Evolutionary conservation across 306 rosid genomes (phyloP).

Genomic region (Notholithocarpus densiflorus): DNA sequence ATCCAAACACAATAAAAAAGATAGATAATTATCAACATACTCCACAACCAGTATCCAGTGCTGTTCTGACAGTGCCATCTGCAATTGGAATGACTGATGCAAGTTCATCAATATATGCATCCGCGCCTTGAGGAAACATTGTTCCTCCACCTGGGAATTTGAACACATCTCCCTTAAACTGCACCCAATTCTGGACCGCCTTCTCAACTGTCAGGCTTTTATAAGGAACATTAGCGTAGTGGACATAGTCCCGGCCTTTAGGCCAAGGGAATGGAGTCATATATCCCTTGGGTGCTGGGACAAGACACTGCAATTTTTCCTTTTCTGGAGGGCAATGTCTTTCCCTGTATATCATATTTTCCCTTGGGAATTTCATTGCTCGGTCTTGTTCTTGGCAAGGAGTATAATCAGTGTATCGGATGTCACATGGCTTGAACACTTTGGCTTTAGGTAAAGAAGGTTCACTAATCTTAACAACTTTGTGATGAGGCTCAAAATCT

Average conservation of each 20-base stretch:
- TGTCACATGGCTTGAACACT: conserved; percentile 74
- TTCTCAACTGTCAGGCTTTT: conserved; percentile 88
- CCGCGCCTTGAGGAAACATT: conserved; percentile 95
- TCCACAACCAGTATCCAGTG: conserved; percentile 95
- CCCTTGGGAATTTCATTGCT: conserved; percentile 94
- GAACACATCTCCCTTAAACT: conserved; percentile 81
- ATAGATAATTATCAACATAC: conserved; percentile 39
- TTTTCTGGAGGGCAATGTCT: conserved; percentile 87
- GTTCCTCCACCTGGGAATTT: conserved; percentile 99
- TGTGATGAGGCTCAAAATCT: conserved; percentile 84
- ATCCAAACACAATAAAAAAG: conserved; percentile 1
- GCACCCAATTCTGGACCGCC: conserved; percentile 96
- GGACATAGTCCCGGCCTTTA: conserved; percentile 84
- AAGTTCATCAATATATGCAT: conserved; percentile 89
- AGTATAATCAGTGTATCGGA: conserved; percentile 64
- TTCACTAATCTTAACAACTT: conserved; percentile 38
- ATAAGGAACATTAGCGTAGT: conserved; percentile 87
- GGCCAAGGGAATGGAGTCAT: conserved; percentile 93
- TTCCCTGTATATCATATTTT: conserved; percentile 93
- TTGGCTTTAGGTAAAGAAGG: conserved; percentile 59
- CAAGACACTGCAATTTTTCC: conserved; percentile 82
- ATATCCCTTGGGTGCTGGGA: conserved; percentile 89
- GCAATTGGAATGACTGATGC: conserved; percentile 80
- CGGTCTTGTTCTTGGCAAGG: conserved; percentile 99
- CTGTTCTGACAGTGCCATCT: conserved; percentile 88